These are phyloP conservation scores for Solanum rostratum DNA, from an alignment of 257 asterid genomes.

Conservation along the genomic window DNA sequence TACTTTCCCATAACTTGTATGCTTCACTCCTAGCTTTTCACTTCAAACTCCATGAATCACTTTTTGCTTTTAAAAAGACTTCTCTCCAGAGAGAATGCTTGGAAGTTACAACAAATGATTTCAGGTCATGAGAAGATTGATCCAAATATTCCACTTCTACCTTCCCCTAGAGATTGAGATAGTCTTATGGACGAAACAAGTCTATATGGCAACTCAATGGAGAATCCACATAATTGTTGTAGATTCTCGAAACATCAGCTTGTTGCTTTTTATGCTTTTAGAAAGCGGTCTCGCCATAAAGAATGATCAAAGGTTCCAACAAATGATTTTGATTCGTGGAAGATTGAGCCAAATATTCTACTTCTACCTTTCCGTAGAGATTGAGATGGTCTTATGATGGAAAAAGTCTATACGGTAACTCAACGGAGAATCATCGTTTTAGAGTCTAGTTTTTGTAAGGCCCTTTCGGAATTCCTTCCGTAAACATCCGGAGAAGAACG, in stretches of 20 bases:
- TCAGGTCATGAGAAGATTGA: background rate
- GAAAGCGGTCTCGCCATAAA: background rate
- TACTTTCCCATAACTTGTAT: background rate
- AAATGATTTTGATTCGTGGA: background rate
- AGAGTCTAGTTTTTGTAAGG: background rate
- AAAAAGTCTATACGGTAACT: background rate
- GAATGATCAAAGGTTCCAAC: background rate
- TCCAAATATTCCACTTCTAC: background rate
- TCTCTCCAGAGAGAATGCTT: background rate
- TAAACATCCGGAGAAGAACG: background rate
- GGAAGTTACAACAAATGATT: background rate
- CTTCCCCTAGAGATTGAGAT: background rate
- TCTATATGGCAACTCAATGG: background rate
- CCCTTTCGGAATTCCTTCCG: background rate
- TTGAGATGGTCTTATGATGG: background rate
- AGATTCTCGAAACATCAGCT: background rate
- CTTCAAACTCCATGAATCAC: too few species aligned
- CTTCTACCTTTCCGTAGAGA: background rate
- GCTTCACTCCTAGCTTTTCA: too few species aligned
- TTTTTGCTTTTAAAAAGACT: background rate
- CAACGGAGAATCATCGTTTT: background rate
- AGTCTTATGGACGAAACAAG: background rate
- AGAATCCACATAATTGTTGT: background rate
- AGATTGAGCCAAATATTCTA: background rate
- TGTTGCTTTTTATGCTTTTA: background rate